phyloP scores from a whole-genome alignment of 2,329 filamentous ascomycete genomes.

The Didymella keratinophila region DNA sequence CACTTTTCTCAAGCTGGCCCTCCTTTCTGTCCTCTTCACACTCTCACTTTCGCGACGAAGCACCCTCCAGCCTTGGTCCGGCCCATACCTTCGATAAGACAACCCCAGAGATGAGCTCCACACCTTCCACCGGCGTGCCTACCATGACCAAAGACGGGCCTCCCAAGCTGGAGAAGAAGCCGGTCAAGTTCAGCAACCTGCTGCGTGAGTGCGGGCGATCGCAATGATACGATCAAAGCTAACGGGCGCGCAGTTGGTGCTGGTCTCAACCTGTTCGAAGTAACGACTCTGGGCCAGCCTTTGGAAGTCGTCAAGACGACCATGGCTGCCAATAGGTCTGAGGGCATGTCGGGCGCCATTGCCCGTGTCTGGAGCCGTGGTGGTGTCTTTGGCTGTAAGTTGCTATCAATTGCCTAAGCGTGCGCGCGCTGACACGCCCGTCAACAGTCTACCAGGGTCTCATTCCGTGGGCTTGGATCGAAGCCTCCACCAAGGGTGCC shows the following conservation, averaged over 20 bases:
- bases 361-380: slow-evolving; percentile 91
- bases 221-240: not conserved
- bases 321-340: slow-evolving; percentile 95
- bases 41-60: slow-evolving; percentile 72
- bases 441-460: slow-evolving; percentile 94
- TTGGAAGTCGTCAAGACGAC: slow-evolving; percentile 99
- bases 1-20: slow-evolving; percentile 8
- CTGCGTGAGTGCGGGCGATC: slow-evolving; percentile 63
- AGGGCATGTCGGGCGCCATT: slow-evolving; percentile 84
- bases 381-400: slow-evolving; percentile 91
- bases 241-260: slow-evolving; percentile 70
- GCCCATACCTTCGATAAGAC: slow-evolving; percentile 66
- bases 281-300: slow-evolving; percentile 79
- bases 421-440: slow-evolving; percentile 24
- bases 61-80: slow-evolving; percentile 97
- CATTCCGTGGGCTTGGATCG: slow-evolving; percentile 96
- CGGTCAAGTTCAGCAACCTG: slow-evolving; percentile 99
- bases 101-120: slow-evolving; percentile 63
- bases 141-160: slow-evolving; percentile 47
- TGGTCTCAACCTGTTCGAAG: slow-evolving; percentile 94
- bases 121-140: slow-evolving; percentile 57
- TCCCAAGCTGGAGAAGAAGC: slow-evolving; percentile 91
- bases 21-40: slow-evolving; percentile 27
- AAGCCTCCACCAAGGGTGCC: slow-evolving; percentile 98
- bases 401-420: slow-evolving; percentile 75